These are phyloP conservation scores for Wickerhamiella nectarea DNA, from an alignment of 805 yeast species.

Conservation along the genomic window DNA sequence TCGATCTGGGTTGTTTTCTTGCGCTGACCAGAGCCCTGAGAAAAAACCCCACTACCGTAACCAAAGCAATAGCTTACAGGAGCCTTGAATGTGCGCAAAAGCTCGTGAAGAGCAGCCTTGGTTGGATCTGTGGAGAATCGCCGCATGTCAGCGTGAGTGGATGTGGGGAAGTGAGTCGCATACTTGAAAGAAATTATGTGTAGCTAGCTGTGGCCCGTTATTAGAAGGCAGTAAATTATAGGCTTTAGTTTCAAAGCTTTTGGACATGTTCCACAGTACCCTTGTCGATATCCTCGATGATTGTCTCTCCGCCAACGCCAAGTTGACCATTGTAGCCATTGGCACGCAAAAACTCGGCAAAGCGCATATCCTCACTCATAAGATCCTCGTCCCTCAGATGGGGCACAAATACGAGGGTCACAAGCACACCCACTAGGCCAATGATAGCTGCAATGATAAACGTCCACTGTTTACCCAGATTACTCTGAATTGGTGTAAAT, in stretches of 20 bases:
- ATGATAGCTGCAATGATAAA: conserved; percentile 66
- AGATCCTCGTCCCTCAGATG: conserved; percentile 59
- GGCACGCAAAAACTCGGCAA: conserved; percentile 42
- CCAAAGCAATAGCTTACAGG: conserved; percentile 77
- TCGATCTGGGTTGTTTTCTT: conserved; percentile 51
- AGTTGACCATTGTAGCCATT: conserved; percentile 44
- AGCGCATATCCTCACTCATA: conserved; percentile 46
- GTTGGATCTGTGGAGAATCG: not conserved
- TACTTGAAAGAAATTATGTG: too few relatives aligned
- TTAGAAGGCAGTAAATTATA: too few relatives aligned
- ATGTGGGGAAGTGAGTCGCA: too few relatives aligned
- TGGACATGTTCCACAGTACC: conserved; percentile 4
- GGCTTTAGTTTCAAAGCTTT: not conserved
- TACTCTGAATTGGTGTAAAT: conserved; percentile 51
- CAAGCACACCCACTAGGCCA: conserved; percentile 49
- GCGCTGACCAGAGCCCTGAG: conserved; percentile 43
- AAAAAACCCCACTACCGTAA: conserved; percentile 87
- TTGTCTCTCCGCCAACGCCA: conserved; percentile 22
- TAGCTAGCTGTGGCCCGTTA: too few relatives aligned
- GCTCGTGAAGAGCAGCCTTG: conserved; percentile 27
- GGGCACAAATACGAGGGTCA: conserved; percentile 51
- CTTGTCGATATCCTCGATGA: conserved; percentile 3
- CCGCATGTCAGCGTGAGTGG: not conserved
- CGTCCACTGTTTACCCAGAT: conserved; percentile 60
- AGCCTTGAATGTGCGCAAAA: conserved; percentile 48